Evolutionary conservation across 495 filamentous ascomycete genomes (phyloP).

Genomic region (Penicillium salamii): DNA sequence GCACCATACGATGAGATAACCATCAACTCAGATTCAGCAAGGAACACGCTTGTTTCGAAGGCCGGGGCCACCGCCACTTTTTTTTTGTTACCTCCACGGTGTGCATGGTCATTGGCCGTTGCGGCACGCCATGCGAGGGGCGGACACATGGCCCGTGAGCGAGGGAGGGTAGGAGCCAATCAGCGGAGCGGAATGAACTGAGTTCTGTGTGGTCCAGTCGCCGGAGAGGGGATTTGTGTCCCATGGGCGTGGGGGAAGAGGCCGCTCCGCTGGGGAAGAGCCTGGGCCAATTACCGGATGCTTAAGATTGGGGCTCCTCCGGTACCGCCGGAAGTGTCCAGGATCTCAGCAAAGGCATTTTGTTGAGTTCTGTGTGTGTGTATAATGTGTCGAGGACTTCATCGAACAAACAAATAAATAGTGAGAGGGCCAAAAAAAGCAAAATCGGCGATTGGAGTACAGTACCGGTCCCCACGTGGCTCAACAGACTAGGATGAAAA

Average conservation of each 20-base stretch:
- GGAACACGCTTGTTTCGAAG: constrained; percentile 3
- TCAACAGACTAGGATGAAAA: constrained; percentile 7
- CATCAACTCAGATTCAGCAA: neutral
- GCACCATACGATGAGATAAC: neutral
- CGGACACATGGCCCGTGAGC: constrained; percentile 27
- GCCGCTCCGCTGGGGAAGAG: constrained; percentile 8
- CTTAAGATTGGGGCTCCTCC: constrained; percentile 1
- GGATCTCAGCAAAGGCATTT: too few species aligned
- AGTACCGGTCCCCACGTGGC: constrained; percentile 32
- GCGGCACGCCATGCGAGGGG: constrained; percentile 25
- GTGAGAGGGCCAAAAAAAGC: neutral
- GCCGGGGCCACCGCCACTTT: constrained; percentile 12
- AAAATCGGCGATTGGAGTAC: constrained; percentile 25
- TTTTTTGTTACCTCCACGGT: constrained; percentile 10
- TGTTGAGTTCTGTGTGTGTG: too few species aligned
- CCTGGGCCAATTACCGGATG: neutral
- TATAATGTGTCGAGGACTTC: neutral
- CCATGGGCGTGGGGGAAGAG: constrained; percentile 10
- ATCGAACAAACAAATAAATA: neutral
- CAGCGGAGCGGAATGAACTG: neutral
- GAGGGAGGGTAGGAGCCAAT: constrained; percentile 1
- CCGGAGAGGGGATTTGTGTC: constrained; percentile 2
- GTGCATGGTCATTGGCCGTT: constrained; percentile 15
- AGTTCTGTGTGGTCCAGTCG: constrained; percentile 7
- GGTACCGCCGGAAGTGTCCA: constrained; percentile 9